Conservation (phyloP, 140 eudicot genomes). For the Bidens hawaiensis region DNA sequence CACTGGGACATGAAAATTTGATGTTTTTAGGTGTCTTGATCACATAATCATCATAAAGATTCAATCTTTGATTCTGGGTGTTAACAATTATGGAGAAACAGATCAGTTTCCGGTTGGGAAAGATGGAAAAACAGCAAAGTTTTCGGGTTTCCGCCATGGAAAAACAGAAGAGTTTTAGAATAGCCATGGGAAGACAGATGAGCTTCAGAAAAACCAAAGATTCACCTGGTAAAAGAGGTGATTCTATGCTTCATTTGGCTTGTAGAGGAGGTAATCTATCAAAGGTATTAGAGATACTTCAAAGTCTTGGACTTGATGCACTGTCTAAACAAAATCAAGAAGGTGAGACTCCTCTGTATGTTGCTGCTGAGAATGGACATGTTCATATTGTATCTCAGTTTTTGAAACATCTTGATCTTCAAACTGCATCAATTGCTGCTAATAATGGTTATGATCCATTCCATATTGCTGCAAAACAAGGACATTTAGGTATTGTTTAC, state of each 20-base stretch:
- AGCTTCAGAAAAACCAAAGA: conserved; percentile 75
- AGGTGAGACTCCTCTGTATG: conserved; percentile 88
- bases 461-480: conserved; percentile 93
- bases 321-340: conserved; percentile 70
- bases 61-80: conserved; percentile 17
- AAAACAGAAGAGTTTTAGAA: conserved; percentile 44
- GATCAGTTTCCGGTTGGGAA: conserved; percentile 34
- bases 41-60: conserved; percentile 1
- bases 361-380: conserved; percentile 93
- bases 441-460: conserved; percentile 87
- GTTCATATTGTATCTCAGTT: conserved; percentile 63
- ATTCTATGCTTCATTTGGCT: conserved; percentile 73
- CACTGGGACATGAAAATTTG: conserved; percentile 2
- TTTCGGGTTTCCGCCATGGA: conserved; percentile 39
- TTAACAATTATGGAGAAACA: conserved; percentile 61
- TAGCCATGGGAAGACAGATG: conserved; percentile 80
- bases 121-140: conserved; percentile 50
- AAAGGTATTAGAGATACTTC: conserved; percentile 60
- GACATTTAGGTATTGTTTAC: conserved; percentile 61
- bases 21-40: background rate
- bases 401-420: conserved; percentile 70
- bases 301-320: conserved; percentile 48
- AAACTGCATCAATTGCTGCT: conserved; percentile 78
- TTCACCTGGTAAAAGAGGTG: conserved; percentile 95
- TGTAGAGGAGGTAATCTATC: conserved; percentile 76